Conservation (phyloP, 2,329 filamentous ascomycete species). For the Alternaria ethzedia region DNA sequence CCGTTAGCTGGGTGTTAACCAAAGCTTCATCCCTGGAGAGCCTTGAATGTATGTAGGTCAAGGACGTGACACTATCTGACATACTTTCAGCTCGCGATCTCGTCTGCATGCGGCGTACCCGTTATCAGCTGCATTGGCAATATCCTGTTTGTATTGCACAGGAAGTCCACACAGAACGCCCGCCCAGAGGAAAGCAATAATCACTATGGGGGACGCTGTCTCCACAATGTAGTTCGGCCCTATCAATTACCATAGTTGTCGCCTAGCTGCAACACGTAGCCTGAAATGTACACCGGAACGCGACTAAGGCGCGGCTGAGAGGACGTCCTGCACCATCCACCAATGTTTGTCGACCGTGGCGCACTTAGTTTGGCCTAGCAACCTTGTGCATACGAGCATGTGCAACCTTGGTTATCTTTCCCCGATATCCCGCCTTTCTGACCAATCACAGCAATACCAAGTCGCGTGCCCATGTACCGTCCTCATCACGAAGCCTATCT, state of each 20-base stretch:
- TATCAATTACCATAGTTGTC: background rate
- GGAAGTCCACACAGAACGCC: background rate
- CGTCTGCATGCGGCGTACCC: background rate
- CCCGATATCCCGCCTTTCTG: background rate
- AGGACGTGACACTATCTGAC: background rate
- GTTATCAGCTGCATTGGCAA: slow-evolving; percentile 7
- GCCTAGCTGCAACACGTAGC: background rate
- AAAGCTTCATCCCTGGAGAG: background rate
- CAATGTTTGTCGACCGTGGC: slow-evolving; percentile 1
- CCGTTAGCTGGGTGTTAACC: background rate
- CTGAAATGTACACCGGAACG: background rate
- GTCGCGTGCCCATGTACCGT: background rate
- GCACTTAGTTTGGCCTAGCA: background rate
- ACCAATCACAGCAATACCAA: slow-evolving; percentile 7
- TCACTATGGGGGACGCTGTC: background rate
- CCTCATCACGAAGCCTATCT: background rate
- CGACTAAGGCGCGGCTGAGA: slow-evolving; percentile 5
- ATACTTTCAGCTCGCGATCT: background rate
- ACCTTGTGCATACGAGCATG: background rate
- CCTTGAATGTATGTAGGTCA: background rate
- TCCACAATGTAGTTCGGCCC: background rate
- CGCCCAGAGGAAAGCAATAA: background rate
- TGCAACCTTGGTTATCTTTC: background rate
- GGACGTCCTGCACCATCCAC: background rate
- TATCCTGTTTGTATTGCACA: background rate